A percentile compares a stretch with the other conserved stretches of the same genome.
These are phyloP conservation scores for Dalbergia cochinchinensis DNA, from an alignment of 306 rosid genomes.

Conservation along the genomic window DNA sequence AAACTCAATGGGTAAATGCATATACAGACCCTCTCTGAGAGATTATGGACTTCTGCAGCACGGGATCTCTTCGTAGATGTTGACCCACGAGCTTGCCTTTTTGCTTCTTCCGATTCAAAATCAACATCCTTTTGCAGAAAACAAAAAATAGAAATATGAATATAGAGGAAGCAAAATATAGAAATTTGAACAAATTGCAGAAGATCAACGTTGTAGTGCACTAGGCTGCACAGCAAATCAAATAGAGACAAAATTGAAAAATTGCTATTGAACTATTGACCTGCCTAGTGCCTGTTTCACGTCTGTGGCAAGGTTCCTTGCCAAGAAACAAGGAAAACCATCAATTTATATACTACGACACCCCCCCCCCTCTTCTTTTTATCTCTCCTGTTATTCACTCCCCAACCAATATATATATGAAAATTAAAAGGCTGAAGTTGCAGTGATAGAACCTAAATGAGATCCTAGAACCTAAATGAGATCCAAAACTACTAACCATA, in stretches of 20 bases:
- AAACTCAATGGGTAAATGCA: conserved; percentile 1
- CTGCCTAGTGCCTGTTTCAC: background rate
- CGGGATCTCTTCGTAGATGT: conserved; percentile 80
- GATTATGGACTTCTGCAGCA: conserved; percentile 96
- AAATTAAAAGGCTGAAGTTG: too few relatives aligned
- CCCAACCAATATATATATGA: too few relatives aligned
- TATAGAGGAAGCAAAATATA: background rate
- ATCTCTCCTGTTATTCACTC: too few relatives aligned
- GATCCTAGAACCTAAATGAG: too few relatives aligned
- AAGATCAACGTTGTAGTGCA: background rate
- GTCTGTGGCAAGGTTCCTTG: too few relatives aligned
- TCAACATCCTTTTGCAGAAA: conserved; percentile 64
- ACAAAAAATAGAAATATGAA: conserved; percentile 31
- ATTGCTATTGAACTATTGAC: conserved; percentile 22
- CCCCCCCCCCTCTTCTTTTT: too few relatives aligned
- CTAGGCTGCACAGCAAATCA: too few relatives aligned
- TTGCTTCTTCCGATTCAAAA: conserved; percentile 65
- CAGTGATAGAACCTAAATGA: too few relatives aligned
- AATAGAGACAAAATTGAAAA: background rate
- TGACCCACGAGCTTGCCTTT: conserved; percentile 60
- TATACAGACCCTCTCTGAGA: conserved; percentile 85
- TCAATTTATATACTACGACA: too few relatives aligned
- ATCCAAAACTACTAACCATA: too few relatives aligned
- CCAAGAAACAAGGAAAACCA: too few relatives aligned
- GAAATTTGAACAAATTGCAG: conserved; percentile 2